phyloP scores from a whole-genome alignment of 2,329 filamentous ascomycete species.

The Purpureocillium takamizusanense region DNA sequence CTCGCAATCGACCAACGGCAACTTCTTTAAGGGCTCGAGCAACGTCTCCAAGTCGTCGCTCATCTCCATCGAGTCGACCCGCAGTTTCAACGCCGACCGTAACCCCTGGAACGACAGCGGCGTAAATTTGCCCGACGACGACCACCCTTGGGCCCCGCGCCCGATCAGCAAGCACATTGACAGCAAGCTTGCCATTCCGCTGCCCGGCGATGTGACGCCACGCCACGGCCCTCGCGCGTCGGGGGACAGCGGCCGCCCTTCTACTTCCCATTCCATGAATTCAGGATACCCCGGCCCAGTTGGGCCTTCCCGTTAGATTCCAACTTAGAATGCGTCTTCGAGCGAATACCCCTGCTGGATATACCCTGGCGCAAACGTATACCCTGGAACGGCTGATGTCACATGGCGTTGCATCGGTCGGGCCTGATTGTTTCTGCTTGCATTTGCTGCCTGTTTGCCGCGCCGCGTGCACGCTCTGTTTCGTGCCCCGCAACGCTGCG shows the following conservation, averaged over 20 bases:
- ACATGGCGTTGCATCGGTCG: slow-evolving; percentile 1
- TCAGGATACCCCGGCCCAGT: slow-evolving; percentile 93
- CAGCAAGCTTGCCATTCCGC: slow-evolving; percentile 54
- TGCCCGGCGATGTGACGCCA: slow-evolving; percentile 74
- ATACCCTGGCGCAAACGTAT: slow-evolving; percentile 55
- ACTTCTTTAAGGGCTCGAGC: slow-evolving; percentile 86
- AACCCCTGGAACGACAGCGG: slow-evolving; percentile 98
- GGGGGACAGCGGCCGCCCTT: slow-evolving; percentile 84
- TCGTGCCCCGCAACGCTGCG: slow-evolving; percentile 5
- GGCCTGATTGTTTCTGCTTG: slow-evolving; percentile 9
- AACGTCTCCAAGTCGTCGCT: slow-evolving; percentile 92
- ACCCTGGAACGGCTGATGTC: slow-evolving; percentile 29
- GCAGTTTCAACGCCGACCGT: slow-evolving; percentile 81
- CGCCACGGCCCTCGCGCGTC: slow-evolving; percentile 77
- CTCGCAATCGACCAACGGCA: slow-evolving; percentile 69
- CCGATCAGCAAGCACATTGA: slow-evolving; percentile 58
- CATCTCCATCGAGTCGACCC: slow-evolving; percentile 89
- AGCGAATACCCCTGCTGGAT: slow-evolving; percentile 55
- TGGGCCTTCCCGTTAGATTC: slow-evolving; percentile 80
- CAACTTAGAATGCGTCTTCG: slow-evolving; percentile 34
- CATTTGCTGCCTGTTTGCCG: slow-evolving; percentile 10
- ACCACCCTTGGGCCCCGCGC: slow-evolving; percentile 56
- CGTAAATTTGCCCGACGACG: slow-evolving; percentile 86
- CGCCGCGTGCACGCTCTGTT: slow-evolving; percentile 4
- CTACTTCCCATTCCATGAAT: slow-evolving; percentile 89